Base-by-base conservation (phyloP, 345 rosid genomes). In the Camelina laxa region DNA sequence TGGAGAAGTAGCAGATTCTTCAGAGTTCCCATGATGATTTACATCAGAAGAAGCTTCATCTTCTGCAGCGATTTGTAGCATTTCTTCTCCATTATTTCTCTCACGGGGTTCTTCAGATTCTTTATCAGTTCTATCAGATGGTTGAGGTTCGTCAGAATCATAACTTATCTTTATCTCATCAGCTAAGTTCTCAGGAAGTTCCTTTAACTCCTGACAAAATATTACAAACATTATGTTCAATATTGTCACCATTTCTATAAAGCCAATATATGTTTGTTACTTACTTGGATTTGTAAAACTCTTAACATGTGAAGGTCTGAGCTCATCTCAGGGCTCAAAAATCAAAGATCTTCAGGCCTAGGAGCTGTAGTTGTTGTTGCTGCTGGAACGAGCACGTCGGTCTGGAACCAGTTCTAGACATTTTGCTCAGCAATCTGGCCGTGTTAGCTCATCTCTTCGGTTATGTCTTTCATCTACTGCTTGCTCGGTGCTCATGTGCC, bases 351-450 rank as follows among this genome's bases (percentile, higher is more conserved):
- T 42, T 86, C 93, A 9, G 80, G 69, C 76, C 91, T 74, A 20
- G 87, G 77, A 38, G 53, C 3, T 19, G 65, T 58, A 0, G 69
- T 55, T 17, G 15, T 24, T 13, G 65, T 9, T 55, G 75, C 38
- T 20, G 80, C 90, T 95, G 2, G 99, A 95, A 14, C 98, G 80
- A 42, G 99, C 99, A 50, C 98, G 96, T 78, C 99, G 80, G 21
- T 95, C 80, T 95, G 99, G 73, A 95, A 95, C 99, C 99, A 95
- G 71, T 95, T 92, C 65, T 91, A 91, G 58, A 95, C 97, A 76
- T 92, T 92, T 5, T 92, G 85, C 38, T 95, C 99, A 8, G 93
- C 87, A 75, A 95, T 95, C 75, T 87, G 94, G 56, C 97, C 97
- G 9, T 92, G 99, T 54, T 92, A 97, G 80, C 97, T 87, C 58